Evolutionary conservation across 179 eudicot genomes (phyloP).

Genomic region (Beta corolliflora): DNA sequence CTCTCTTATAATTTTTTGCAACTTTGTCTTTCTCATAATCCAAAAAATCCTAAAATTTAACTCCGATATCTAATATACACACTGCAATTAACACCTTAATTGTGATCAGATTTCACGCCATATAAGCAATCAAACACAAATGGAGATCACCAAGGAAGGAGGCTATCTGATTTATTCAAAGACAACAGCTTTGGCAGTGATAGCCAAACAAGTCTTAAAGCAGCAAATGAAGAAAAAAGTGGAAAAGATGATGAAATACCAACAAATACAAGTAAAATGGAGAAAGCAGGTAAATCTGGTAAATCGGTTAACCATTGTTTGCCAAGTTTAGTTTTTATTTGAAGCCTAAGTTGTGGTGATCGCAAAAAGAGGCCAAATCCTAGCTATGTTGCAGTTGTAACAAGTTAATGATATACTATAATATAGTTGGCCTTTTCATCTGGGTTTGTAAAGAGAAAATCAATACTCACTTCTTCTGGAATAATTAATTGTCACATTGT

Average conservation of each 20-base stretch:
- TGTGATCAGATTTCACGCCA: conserved; percentile 27
- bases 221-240: background rate
- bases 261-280: conserved; percentile 4
- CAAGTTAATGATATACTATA: background rate
- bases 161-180: conserved; percentile 28
- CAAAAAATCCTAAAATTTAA: too few relatives aligned
- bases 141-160: conserved; percentile 30
- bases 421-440: background rate
- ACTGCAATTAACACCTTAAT: background rate
- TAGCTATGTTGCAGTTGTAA: conserved; percentile 21
- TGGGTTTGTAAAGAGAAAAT: conserved; percentile 23
- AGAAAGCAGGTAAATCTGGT: background rate
- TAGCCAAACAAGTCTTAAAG: conserved; percentile 31
- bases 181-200: conserved; percentile 32
- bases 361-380: conserved; percentile 33
- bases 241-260: background rate
- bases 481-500: background rate
- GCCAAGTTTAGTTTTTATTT: conserved; percentile 40
- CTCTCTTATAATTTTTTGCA: too few relatives aligned
- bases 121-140: background rate
- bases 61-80: too few relatives aligned
- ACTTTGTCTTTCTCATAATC: too few relatives aligned
- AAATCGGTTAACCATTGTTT: conserved; percentile 30
- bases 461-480: background rate
- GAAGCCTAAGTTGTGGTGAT: conserved; percentile 37